Percentiles rank a stretch among this genome's conserved stretches.
Evolutionary conservation across 441 rosid genomes (phyloP).

Genomic region (Gossypium gossypioides): DNA sequence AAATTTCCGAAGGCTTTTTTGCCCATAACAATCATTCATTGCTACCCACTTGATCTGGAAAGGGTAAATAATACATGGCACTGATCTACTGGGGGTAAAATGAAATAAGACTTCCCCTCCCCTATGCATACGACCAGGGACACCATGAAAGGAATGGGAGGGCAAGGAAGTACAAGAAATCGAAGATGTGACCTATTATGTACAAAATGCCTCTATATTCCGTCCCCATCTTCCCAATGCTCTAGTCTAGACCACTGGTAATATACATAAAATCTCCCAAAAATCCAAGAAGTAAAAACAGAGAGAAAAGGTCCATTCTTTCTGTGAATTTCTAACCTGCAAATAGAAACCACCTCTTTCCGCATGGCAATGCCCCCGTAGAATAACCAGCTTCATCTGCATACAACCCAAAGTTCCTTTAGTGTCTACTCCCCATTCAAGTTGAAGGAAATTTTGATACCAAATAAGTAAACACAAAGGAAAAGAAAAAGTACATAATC

Average conservation of each 20-base stretch:
- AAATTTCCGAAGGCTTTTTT: conserved; percentile 39
- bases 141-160: conserved; percentile 13
- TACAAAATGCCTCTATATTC: conserved; percentile 59
- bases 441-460: conserved; percentile 1
- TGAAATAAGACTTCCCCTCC: conserved; percentile 24
- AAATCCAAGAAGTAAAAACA: conserved; percentile 3
- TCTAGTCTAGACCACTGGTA: conserved; percentile 47
- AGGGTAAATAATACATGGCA: conserved; percentile 41
- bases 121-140: conserved; percentile 12
- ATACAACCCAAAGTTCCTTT: conserved; percentile 12
- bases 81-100: conserved; percentile 44
- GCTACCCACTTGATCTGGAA: conserved; percentile 33
- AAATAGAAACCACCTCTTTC: conserved; percentile 16
- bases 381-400: conserved; percentile 54
- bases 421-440: conserved; percentile 9
- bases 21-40: conserved; percentile 42
- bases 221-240: conserved; percentile 43
- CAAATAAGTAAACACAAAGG: conserved; percentile 1
- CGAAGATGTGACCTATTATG: conserved; percentile 44
- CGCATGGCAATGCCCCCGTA: conserved; percentile 28
- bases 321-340: conserved; percentile 23
- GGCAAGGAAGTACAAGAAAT: conserved; percentile 21
- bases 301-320: conserved; percentile 12
- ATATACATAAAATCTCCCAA: conserved; percentile 42
- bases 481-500: not conserved